Evolutionary conservation across 768 basidiomycete species (phyloP), one percentile per base, ranked within the genome.

Genomic region (Suillus hirtellus): DNA sequence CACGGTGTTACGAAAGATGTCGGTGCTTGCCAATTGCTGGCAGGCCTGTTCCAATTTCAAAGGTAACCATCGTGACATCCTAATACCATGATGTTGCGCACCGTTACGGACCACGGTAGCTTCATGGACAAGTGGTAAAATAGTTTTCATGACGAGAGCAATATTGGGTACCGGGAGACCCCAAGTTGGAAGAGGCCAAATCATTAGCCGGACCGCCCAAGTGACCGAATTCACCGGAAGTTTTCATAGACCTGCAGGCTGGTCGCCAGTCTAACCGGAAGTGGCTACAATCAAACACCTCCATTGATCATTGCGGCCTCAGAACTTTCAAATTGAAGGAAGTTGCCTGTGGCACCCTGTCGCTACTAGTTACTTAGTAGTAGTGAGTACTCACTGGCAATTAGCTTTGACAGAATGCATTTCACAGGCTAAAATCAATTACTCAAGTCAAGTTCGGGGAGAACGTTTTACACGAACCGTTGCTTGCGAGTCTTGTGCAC

Each of bases 41-140:
- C 47, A 24, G 7, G 14, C 92, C 92, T 0, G 96, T 98, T 3
- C 96, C 96, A 10, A 98, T 98, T 3, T 96, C 96, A 10, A 98
- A 79, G 2, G 95, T 83, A 12, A 91, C 82, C 46, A 97, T 77
- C 12, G 75, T 76, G 8, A 97, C 83, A 58, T 91, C 83, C 46
- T 84, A 1, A 90, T 37, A 31, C 31, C 31, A 73, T 78, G 14
- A 61, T 61, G 21, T 61, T 63, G 17, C 27, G n/a, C 38, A 44
- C 21, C 31, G 66, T 47, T 10, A 47, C 5, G 5, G 19, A 47
- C n/a, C 12, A 21, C 5, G 21, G 46, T 53, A 11, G 40, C 17
- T 19, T 53, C 27, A 44, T 73, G 70, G 15, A 82, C 70, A 49
- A 67, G 66, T 15, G 15, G 24, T 15, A 50, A 50, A 9, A 17